A percentile compares a stretch with the other conserved stretches of the same genome.
Conservation (phyloP, 257 asterid genomes). For the Henckelia pumila region DNA sequence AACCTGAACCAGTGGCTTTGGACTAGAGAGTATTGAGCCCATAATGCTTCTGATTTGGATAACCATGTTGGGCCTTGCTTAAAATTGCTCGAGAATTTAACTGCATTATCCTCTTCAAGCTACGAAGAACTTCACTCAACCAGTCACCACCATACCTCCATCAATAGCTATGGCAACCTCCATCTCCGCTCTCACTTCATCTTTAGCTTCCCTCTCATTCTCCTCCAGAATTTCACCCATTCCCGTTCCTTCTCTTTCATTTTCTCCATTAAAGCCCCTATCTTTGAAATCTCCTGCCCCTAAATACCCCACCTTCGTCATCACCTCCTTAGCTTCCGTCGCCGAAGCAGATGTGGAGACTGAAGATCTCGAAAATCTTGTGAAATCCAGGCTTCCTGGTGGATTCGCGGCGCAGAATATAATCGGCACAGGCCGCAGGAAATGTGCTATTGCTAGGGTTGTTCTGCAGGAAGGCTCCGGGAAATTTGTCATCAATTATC, state of each 20-base stretch:
- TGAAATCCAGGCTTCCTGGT: conserved; percentile 86
- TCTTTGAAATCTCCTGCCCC: conserved; percentile 31
- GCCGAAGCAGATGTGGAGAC: conserved; percentile 46
- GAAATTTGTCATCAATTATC: conserved; percentile 69
- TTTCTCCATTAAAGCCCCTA: conserved; percentile 36
- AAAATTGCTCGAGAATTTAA: neutral
- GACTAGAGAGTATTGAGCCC: neutral
- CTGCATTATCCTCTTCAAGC: conserved; percentile 20
- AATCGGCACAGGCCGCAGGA: conserved; percentile 86
- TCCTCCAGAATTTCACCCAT: conserved; percentile 66
- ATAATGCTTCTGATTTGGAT: neutral
- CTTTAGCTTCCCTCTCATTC: conserved; percentile 77
- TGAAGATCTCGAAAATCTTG: conserved; percentile 53
- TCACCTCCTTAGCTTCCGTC: conserved; percentile 46
- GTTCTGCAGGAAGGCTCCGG: conserved; percentile 96
- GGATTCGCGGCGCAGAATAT: conserved; percentile 92
- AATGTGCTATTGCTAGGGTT: conserved; percentile 90
- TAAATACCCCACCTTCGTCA: conserved; percentile 34
- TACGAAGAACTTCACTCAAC: neutral
- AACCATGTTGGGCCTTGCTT: neutral
- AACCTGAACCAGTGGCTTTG: neutral
- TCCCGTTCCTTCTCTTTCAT: conserved; percentile 38
- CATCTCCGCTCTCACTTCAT: conserved; percentile 58
- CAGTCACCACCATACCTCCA: neutral
- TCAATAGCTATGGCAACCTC: conserved; percentile 56